A percentile compares a stretch with the other conserved stretches of the same genome.
Conservation (phyloP, 306 rosid species). For the Vigna unguiculata region DNA sequence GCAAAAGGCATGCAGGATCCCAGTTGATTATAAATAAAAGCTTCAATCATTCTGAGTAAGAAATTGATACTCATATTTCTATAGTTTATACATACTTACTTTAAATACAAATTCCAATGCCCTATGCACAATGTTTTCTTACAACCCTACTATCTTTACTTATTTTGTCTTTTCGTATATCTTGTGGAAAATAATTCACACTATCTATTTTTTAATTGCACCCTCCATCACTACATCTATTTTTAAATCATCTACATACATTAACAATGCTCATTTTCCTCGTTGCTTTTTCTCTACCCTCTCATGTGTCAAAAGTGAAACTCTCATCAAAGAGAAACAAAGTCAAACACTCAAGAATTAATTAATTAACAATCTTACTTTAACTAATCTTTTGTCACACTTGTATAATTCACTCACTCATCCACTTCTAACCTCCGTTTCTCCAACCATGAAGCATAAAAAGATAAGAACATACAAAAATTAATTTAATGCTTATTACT, state of each 20-base stretch:
- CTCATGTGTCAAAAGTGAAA: constrained; percentile 48
- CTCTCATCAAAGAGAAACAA: constrained; percentile 43
- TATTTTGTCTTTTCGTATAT: constrained; percentile 53
- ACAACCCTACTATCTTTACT: constrained; percentile 9
- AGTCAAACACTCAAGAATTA: constrained; percentile 51
- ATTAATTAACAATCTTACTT: background rate
- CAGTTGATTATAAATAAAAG: constrained; percentile 50
- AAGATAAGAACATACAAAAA: too few species aligned
- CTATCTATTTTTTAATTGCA: constrained; percentile 49
- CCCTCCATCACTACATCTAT: constrained; percentile 12
- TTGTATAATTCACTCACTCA: background rate
- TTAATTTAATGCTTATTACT: too few species aligned
- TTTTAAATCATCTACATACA: constrained; percentile 8
- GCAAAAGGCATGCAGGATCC: constrained; percentile 48
- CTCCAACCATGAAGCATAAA: too few species aligned
- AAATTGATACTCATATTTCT: constrained; percentile 43
- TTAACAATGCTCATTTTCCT: constrained; percentile 46
- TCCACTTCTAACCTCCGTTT: too few species aligned
- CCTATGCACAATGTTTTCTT: constrained; percentile 36
- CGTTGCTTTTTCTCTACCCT: constrained; percentile 42
- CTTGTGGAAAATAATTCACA: constrained; percentile 45
- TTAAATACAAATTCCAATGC: constrained; percentile 55
- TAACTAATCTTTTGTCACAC: constrained; percentile 24
- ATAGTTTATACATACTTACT: constrained; percentile 21
- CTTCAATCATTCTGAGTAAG: constrained; percentile 52